Evolutionary conservation across 306 rosid genomes (phyloP), one percentile per base, ranked within the genome.

Genomic region (Vicia sativa): DNA sequence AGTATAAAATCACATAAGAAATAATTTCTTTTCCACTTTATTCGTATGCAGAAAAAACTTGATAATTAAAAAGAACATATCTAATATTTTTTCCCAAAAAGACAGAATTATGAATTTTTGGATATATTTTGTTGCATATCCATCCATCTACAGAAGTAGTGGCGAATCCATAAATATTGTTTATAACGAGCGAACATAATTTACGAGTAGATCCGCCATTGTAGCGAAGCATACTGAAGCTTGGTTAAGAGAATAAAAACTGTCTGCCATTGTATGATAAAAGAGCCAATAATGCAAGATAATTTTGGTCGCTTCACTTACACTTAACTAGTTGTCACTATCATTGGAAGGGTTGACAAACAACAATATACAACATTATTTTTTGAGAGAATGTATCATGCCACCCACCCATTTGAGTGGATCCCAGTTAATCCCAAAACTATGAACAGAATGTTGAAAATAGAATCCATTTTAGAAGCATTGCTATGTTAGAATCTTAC

Each of bases 261-360:
- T 74, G 65, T 56, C 69, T 48, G 61, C 77, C 77, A 70, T 49
- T 49, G 72, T 49, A 70, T 64, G 59, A 57, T 15, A 41, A 39
- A 58, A 49, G 74, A 41, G 74, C 70, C 81, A 71, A 71, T 77
- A 13, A 34, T 29, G 39, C 9, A 66, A 66, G 45, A 59, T 59
- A 58, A 38, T 49, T 66, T 52, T 78, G 65, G 18, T 48, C 66
- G 35, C 61, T 50, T 49, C 59, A 19, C 0, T 3, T 14, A 71
- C 77, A 68, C 70, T 55, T 15, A 37, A 49, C 60, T 72, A 9
- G 28, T 13, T 66, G 74, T 55, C 66, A 35, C 66, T 11, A 70
- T 79, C 74, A 79, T 75, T 45, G 6, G 21, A 41, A 9, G 74
- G 57, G 73, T 71, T 76, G 79, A 65, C 62, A 65, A 50, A 52